Percentiles rank a stretch among this genome's conserved stretches.
These are phyloP conservation scores for Austropuccinia psidii DNA, from an alignment of 1,284 basidiomycete genomes.

Conservation along the genomic window DNA sequence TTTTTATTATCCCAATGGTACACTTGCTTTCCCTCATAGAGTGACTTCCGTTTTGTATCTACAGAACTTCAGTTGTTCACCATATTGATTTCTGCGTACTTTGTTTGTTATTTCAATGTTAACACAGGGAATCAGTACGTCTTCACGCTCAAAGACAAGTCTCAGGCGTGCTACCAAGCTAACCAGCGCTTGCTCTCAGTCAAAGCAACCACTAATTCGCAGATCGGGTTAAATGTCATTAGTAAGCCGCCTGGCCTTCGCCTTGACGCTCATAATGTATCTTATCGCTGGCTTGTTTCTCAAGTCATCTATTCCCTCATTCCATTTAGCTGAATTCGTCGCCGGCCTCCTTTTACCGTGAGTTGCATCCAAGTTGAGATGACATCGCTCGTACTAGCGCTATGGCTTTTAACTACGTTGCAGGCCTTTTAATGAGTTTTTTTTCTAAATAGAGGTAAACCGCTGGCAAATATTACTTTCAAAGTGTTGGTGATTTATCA, in stretches of 20 bases:
- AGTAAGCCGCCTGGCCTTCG: not conserved
- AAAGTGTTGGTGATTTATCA: constrained; percentile 23
- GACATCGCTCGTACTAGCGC: not conserved
- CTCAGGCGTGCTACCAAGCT: no score
- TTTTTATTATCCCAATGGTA: constrained; percentile 35
- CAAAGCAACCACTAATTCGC: constrained; percentile 35
- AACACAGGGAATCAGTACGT: constrained; percentile 28
- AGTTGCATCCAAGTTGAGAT: not conserved
- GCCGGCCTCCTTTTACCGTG: constrained; percentile 31
- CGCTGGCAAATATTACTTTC: constrained; percentile 32
- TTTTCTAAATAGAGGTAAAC: constrained; percentile 2
- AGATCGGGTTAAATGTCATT: constrained; percentile 34
- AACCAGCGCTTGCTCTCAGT: constrained; percentile 7
- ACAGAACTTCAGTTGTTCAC: not conserved
- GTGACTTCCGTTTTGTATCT: not conserved
- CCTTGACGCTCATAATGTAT: not conserved
- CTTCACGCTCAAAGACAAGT: not conserved
- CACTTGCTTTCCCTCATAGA: not conserved
- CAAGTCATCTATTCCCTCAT: not conserved
- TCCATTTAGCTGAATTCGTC: constrained; percentile 31
- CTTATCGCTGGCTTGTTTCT: no score
- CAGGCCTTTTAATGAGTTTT: not conserved
- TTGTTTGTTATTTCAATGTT: not conserved
- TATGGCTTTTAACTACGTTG: not conserved
- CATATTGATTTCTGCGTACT: not conserved